Conservation (phyloP, 2,329 filamentous ascomycete species). For the Colletotrichum tropicicola region DNA sequence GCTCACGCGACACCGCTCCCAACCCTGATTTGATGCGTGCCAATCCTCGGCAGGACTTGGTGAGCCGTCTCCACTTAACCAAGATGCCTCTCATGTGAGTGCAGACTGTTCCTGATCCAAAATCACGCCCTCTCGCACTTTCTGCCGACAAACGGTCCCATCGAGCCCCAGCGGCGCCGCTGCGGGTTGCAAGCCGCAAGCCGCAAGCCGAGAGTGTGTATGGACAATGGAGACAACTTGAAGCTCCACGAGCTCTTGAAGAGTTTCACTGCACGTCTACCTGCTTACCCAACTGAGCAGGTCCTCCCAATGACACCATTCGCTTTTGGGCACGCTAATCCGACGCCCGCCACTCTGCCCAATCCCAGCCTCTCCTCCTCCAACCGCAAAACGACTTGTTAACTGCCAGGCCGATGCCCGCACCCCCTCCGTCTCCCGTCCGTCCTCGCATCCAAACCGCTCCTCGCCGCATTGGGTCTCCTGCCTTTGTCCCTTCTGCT, state of each 20-base stretch:
- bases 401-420: slow-evolving; percentile 11
- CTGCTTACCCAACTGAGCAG: slow-evolving; percentile 25
- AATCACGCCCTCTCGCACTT: background rate
- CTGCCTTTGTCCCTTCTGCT: background rate
- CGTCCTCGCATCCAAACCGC: slow-evolving; percentile 1
- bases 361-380: slow-evolving; percentile 16
- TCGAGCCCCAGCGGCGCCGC: too few species aligned
- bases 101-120: too few species aligned
- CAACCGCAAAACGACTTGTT: slow-evolving; percentile 11
- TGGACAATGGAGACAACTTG: background rate
- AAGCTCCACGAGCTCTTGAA: background rate
- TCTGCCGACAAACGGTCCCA: background rate
- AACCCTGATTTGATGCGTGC: background rate
- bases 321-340: slow-evolving; percentile 6
- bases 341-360: background rate
- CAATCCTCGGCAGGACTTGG: background rate
- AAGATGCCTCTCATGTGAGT: background rate
- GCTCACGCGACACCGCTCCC: slow-evolving; percentile 25
- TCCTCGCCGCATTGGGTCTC: background rate
- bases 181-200: background rate
- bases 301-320: slow-evolving; percentile 4
- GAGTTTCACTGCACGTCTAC: slow-evolving; percentile 26
- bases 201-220: too few species aligned
- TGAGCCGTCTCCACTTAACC: slow-evolving; percentile 10
- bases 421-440: slow-evolving; percentile 7